Evolutionary conservation across 306 rosid species (phyloP), one percentile per base, ranked within the genome.

Genomic region (Cyclanthera cordifolia): DNA sequence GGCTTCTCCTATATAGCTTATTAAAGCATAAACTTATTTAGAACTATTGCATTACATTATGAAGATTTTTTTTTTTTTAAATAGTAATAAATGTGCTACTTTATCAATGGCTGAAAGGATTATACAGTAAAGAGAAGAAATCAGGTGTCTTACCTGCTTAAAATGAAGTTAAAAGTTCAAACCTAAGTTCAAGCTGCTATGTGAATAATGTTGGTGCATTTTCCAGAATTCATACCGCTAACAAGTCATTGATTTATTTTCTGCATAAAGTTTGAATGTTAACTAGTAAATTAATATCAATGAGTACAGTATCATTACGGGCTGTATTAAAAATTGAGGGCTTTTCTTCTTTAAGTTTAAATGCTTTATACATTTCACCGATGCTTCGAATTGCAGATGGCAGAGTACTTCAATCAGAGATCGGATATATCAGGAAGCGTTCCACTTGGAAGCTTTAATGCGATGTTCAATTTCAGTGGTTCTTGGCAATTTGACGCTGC

Each of bases 401-500:
- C 87, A 16, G 89, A 84, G 66, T 72, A 78, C 85, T 91, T 86
- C 79, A 91, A 91, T 48, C 78, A 80, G 86, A 82, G 68, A 70
- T 82, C 96, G 13, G 86, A 82, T 58, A 67, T 91, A 77, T 71
- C 84, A 11, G 87, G 76, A 48, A 19, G 69, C 50, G 79, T 82
- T 79, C 95, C 97, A 13, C 86, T 91, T 52, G 97, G 97, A 78
- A 89, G 95, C 81, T 91, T 91, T 78, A 89, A 91, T 81, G 82
- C 95, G 45, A 87, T 87, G 97, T 91, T 88, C 84, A 91, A 89
- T 79, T 91, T 91, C 77, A 91, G 95, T 4, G 96, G 97, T 72
- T 85, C 87, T 32, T 87, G 87, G 88, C 86, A 81, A 83, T 81
- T 82, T 45, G 97, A 91, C 70, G 95, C 87, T 12, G 85, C 95